These are phyloP conservation scores for Lachnellula arida DNA, from an alignment of 2,329 filamentous ascomycete genomes.

Conservation along the genomic window DNA sequence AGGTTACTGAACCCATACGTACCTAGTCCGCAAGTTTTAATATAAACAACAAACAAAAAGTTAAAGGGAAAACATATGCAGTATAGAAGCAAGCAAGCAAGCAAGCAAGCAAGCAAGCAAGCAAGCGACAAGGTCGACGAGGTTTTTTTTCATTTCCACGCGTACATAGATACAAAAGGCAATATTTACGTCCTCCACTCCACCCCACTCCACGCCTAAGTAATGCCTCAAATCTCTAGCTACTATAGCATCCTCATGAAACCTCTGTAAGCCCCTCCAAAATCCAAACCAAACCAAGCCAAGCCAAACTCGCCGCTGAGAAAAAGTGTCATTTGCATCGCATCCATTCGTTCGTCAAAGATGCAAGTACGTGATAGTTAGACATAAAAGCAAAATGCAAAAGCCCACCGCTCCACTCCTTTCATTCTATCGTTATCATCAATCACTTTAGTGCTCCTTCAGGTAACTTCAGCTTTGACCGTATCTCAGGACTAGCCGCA, in stretches of 20 bases:
- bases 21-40: too few relatives aligned
- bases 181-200: background rate
- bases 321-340: background rate
- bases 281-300: background rate
- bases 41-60: too few relatives aligned
- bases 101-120: too few relatives aligned
- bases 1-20: too few relatives aligned
- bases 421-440: background rate
- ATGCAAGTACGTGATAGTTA: background rate
- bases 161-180: background rate
- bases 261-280: background rate
- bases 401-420: background rate
- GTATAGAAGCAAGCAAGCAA: too few relatives aligned
- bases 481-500: conserved; percentile 15
- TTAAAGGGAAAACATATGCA: too few relatives aligned
- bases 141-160: background rate
- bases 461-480: conserved; percentile 19
- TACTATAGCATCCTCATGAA: background rate
- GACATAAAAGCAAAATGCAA: background rate
- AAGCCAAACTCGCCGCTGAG: background rate
- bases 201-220: background rate
- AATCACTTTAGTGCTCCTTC: conserved; percentile 14
- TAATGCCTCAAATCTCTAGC: background rate
- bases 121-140: background rate
- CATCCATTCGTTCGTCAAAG: background rate